These are phyloP conservation scores for Cystobasidiaceae sp. DNA, from an alignment of 1,284 basidiomycete genomes.

Conservation along the genomic window DNA sequence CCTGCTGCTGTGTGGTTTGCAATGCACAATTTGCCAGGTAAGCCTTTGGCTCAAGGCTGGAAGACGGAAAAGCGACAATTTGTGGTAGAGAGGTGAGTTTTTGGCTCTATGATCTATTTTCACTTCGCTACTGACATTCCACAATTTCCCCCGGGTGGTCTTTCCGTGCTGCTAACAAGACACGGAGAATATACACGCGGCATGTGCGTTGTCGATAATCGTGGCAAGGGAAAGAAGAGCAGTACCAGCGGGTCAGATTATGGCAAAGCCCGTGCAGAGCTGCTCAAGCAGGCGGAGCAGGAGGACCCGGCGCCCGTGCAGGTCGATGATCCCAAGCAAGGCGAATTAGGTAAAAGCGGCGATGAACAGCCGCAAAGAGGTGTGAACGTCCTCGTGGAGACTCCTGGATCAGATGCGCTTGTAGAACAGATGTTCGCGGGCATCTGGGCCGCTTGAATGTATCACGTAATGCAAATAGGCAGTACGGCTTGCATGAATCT, in stretches of 20 bases:
- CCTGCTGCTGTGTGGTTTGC: constrained; percentile 75
- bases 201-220: constrained; percentile 27
- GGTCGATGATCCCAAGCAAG: constrained; percentile 3
- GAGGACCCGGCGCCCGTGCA: constrained; percentile 10
- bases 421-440: constrained; percentile 12
- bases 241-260: neutral
- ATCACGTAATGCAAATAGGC: neutral
- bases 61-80: constrained; percentile 11
- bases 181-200: constrained; percentile 25
- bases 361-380: constrained; percentile 1
- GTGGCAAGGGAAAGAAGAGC: constrained; percentile 3
- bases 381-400: constrained; percentile 16
- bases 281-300: neutral
- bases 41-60: neutral
- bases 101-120: neutral
- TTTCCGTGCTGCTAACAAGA: neutral
- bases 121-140: neutral
- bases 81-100: constrained; percentile 12
- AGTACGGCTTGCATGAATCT: neutral
- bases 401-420: constrained; percentile 25
- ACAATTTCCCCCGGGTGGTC: neutral
- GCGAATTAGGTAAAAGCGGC: neutral
- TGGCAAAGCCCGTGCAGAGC: constrained; percentile 14
- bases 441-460: constrained; percentile 16
- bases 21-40: constrained; percentile 45